Evolutionary conservation across 495 filamentous ascomycete genomes (phyloP).

Genomic region (Clavariopsis aquatica): DNA sequence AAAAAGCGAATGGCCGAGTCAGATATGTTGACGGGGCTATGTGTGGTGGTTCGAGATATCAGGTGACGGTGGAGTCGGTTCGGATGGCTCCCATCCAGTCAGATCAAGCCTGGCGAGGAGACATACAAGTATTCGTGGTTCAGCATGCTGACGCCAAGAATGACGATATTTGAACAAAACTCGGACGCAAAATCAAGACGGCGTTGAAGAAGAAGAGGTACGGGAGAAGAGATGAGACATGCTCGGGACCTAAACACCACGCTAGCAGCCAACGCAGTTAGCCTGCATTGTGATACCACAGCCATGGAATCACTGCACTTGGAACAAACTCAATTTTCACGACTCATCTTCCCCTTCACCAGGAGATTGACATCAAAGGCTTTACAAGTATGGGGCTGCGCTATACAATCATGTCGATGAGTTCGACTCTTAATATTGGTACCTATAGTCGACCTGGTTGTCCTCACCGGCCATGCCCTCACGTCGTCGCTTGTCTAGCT

Average conservation of each 20-base stretch:
- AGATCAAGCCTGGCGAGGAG: too few species aligned
- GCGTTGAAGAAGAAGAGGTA: background rate
- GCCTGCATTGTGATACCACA: background rate
- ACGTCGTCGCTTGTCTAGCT: conserved; percentile 22
- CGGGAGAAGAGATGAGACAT: background rate
- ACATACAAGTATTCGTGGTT: too few species aligned
- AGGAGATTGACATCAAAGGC: background rate
- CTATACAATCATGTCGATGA: background rate
- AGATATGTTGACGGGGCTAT: background rate
- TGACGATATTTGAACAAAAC: too few species aligned
- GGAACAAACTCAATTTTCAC: background rate
- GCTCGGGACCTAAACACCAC: background rate
- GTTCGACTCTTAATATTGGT: conserved; percentile 16
- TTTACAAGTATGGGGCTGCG: background rate
- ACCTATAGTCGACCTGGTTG: conserved; percentile 29
- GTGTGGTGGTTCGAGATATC: conserved; percentile 9
- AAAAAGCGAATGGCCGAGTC: background rate
- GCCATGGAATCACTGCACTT: background rate
- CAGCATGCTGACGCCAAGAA: too few species aligned
- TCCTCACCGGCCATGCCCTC: conserved; percentile 21
- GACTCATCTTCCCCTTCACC: background rate
- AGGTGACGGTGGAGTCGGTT: conserved; percentile 26
- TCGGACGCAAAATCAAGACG: too few species aligned
- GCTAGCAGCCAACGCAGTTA: background rate
- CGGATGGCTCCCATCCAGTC: background rate